Conservation (phyloP, 2,329 filamentous ascomycete genomes). For the Emergomyces pasteurianus region DNA sequence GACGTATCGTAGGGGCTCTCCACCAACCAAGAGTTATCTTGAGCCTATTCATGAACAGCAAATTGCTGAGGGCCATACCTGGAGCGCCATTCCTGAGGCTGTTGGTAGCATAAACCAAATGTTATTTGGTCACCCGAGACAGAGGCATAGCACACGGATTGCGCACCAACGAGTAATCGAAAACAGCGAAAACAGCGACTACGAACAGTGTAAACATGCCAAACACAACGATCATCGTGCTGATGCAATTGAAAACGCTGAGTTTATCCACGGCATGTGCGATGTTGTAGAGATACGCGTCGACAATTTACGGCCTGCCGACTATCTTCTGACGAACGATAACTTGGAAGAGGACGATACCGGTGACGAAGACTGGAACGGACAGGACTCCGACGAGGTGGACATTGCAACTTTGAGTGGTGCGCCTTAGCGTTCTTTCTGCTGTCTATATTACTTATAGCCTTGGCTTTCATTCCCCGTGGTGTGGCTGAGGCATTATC, state of each 20-base stretch:
- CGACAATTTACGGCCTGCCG: conserved; percentile 49
- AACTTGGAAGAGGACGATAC: conserved; percentile 50
- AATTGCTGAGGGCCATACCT: background rate
- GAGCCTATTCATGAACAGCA: background rate
- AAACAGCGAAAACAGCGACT: conserved; percentile 3
- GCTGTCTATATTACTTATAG: too few species aligned
- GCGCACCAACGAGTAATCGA: conserved; percentile 20
- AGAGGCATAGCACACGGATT: conserved; percentile 30
- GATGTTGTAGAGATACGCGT: conserved; percentile 47
- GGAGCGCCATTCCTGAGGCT: background rate
- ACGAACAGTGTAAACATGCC: conserved; percentile 1
- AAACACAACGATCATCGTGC: conserved; percentile 3
- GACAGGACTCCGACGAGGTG: conserved; percentile 31
- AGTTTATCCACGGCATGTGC: conserved; percentile 44
- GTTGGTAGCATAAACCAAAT: background rate
- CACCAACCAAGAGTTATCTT: conserved; percentile 7
- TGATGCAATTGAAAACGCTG: background rate
- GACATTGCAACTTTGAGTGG: too few species aligned
- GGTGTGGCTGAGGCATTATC: too few species aligned
- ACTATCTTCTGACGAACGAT: conserved; percentile 45
- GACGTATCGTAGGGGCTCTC: conserved; percentile 28
- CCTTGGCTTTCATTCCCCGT: too few species aligned
- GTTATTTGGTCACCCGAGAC: background rate
- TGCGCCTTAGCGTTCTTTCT: too few species aligned
- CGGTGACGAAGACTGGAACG: conserved; percentile 52